Percentiles rank a stretch among this genome's conserved stretches.
These are phyloP conservation scores for Castanea sativa DNA, from an alignment of 306 rosid genomes.

Conservation along the genomic window DNA sequence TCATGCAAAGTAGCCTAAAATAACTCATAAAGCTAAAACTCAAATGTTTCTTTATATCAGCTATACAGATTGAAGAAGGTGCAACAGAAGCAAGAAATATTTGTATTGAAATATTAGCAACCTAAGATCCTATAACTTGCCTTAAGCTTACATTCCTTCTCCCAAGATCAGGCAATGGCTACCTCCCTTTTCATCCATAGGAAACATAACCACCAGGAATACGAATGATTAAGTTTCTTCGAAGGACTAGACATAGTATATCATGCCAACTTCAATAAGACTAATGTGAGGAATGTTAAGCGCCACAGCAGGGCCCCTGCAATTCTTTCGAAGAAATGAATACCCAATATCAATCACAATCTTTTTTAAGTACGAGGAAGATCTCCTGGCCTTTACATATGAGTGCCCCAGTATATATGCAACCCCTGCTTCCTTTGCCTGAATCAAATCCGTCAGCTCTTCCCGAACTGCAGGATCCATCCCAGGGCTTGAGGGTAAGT, in stretches of 20 bases:
- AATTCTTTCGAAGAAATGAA: slow-evolving; percentile 80
- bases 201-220: slow-evolving; percentile 16
- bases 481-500: slow-evolving; percentile 45
- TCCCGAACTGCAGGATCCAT: slow-evolving; percentile 67
- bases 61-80: not conserved
- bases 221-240: slow-evolving; percentile 9
- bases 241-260: slow-evolving; percentile 65
- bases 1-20: not conserved
- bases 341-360: slow-evolving; percentile 70
- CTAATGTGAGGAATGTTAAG: slow-evolving; percentile 90
- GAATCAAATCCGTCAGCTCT: slow-evolving; percentile 66
- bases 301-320: slow-evolving; percentile 82
- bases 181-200: slow-evolving; percentile 13
- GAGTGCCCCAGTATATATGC: slow-evolving; percentile 89
- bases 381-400: slow-evolving; percentile 80
- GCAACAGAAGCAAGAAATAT: slow-evolving; percentile 3
- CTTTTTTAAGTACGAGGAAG: slow-evolving; percentile 67
- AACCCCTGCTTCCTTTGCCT: slow-evolving; percentile 86
- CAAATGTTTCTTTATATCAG: not conserved
- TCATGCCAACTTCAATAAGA: slow-evolving; percentile 90
- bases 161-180: not conserved
- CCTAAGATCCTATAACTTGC: slow-evolving; percentile 1
- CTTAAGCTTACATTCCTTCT: not conserved
- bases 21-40: not conserved
- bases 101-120: not conserved